Percentiles rank a stretch among this genome's conserved stretches.
Conservation (phyloP, 192 early-diverging fungal genomes). For the Backusella macrospora region DNA sequence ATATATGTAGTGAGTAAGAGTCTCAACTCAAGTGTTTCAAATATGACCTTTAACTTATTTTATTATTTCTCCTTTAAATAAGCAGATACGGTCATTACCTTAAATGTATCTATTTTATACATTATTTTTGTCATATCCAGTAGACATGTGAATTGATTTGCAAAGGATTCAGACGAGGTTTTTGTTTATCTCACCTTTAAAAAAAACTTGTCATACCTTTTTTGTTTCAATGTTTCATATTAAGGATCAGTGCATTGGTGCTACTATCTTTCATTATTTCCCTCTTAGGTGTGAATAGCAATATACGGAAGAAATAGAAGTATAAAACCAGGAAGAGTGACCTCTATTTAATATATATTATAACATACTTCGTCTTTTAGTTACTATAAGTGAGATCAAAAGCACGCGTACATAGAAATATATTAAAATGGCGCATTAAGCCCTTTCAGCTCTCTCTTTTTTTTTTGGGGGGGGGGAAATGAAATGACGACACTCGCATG, state of each 20-base stretch:
- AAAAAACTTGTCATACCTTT: too few species aligned
- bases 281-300: not conserved
- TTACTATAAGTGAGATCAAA: not conserved
- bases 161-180: too few species aligned
- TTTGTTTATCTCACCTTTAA: too few species aligned
- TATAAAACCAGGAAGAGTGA: not conserved
- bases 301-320: not conserved
- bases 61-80: too few species aligned
- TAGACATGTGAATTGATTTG: too few species aligned
- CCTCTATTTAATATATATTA: not conserved
- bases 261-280: not conserved
- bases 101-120: too few species aligned
- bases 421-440: slow-evolving; percentile 3
- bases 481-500: slow-evolving; percentile 17
- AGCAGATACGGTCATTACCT: too few species aligned
- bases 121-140: too few species aligned
- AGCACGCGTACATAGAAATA: not conserved
- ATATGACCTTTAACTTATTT: too few species aligned
- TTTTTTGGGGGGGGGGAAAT: not conserved
- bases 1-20: too few species aligned
- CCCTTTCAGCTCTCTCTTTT: not conserved
- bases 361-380: not conserved
- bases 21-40: too few species aligned
- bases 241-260: not conserved
- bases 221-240: not conserved